Base-by-base conservation (phyloP, 345 rosid genomes). In the Citrus australasica region DNA sequence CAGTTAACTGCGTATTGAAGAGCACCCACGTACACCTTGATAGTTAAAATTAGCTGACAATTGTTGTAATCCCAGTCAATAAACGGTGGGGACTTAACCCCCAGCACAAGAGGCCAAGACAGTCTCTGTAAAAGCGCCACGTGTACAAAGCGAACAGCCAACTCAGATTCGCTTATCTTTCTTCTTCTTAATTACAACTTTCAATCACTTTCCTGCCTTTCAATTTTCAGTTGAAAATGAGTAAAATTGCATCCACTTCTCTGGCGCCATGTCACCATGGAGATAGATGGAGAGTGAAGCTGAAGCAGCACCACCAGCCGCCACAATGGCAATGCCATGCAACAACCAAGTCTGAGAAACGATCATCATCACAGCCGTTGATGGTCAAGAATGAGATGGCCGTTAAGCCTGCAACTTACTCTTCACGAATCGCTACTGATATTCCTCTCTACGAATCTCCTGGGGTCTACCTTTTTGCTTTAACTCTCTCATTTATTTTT, bases 381-480 rank as follows among this genome's bases (percentile, higher is more conserved):
- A 25, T 81, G 30, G 58, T 83, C 42, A 82, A 58, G 76, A 83
- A 73, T 73, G 86, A 83, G 69, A 79, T 83, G 55, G 76, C 87
- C 5, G 59, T 71, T 48, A 84, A 87, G 67, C 89, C 93, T 27
- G 81, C 94, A 48, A 85, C 88, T 76, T 92, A 90, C 79, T 83
- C 89, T 24, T 89, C 97, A 46, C 89, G 85, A 82, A 87, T 92
- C 30, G 75, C 93, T 24, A 95, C 99, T 48, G 92, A 95, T 78
- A 86, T 95, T 22, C 89, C 97, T 63, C 92, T 95, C 62, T 79
- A 88, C 69, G 99, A 95, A 82, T 75, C 92, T 84, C 94, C 97
- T 71, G 98, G 93, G 92, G 98, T 89, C 30, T 28, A 82, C 69
- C 65, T 73, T 33, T 30, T 79, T 22, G 75, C 35, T 17, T 56